Base-by-base conservation (phyloP, 1,284 basidiomycete genomes). In the Cryptococcus jaspeensis region DNA sequence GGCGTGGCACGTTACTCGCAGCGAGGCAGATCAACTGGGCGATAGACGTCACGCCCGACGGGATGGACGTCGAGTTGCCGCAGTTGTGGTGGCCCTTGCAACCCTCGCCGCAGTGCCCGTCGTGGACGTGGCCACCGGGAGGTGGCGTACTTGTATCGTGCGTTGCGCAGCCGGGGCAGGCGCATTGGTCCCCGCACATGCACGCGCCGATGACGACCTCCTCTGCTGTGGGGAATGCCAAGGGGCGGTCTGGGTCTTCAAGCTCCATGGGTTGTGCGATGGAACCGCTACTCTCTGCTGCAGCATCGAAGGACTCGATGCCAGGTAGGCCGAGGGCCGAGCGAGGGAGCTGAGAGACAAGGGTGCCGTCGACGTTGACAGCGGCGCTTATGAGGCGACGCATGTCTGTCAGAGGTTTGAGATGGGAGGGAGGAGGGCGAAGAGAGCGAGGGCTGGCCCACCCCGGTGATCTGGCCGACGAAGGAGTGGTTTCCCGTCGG, bases 101-200 rank as follows among this genome's bases (percentile, higher is more conserved):
- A 20, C 53, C 53, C 15, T 68, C 65, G 2, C 72, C 73, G 53
- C 73, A 74, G 11, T 35, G 23, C 12, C 57, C 59, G 6, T 65
- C 60, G 46, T 67, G 66, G 4, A 23, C 42, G 32, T 63, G 66
- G 18, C 20, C 45, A 12, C 46, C 25, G 3, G 53, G 22, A 5
- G 46, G 37, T 1, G 54, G 36, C 44, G 50, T 56, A 12, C 52
- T 22, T 28, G 69, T 69, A 37, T 64, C 66, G 55, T 79, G 78
- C 1, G 71, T 73, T 3, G 66, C 66, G 48, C 78, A 79, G 8
- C 72, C 74, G 3, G 78, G 67, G 61, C 78, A 79, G 11, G 71
- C 64, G 54, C 78, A 79, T 8, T 71, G 70, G 9, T 75, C 71
- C 1, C 76, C 77, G 56, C 78, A 79, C 5, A 73, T 74, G 53